phyloP scores from a whole-genome alignment of 805 yeast species.

The Yamadazyma ubonensis region DNA sequence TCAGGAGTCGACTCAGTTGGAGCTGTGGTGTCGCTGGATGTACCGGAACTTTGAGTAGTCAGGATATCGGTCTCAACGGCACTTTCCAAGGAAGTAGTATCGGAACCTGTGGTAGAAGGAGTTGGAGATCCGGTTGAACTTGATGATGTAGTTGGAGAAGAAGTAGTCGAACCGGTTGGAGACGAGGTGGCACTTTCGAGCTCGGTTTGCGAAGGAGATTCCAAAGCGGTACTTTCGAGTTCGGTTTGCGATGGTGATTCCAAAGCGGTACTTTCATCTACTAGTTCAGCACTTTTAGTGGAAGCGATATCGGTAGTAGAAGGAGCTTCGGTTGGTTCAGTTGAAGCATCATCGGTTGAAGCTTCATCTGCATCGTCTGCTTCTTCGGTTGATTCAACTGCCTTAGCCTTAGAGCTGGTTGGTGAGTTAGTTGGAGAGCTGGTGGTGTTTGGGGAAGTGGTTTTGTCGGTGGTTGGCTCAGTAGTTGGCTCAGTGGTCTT shows the following conservation, averaged over 20 bases:
- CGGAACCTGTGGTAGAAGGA: not conserved
- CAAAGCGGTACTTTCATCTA: not conserved
- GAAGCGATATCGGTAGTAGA: conserved; percentile 1
- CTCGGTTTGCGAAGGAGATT: conserved; percentile 3
- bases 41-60: conserved; percentile 1
- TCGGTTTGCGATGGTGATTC: not conserved
- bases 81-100: conserved; percentile 4
- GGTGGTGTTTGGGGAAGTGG: not conserved
- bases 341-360: not conserved
- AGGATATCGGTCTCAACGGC: conserved; percentile 4
- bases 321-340: no score
- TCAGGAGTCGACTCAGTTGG: conserved; percentile 7
- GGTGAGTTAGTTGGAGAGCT: not conserved
- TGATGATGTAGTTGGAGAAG: conserved; percentile 1
- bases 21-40: conserved; percentile 1
- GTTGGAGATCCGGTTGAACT: not conserved
- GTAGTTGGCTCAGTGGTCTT: conserved; percentile 1
- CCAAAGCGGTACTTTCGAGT: conserved; percentile 2
- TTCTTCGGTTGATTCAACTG: not conserved
- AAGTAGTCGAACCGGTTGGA: not conserved
- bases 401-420: not conserved
- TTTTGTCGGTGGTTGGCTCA: not conserved
- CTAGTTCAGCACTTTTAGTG: no score
- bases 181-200: not conserved
- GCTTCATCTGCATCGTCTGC: not conserved